phyloP scores from a whole-genome alignment of 345 rosid species.

The Anastatica hierochuntica region DNA sequence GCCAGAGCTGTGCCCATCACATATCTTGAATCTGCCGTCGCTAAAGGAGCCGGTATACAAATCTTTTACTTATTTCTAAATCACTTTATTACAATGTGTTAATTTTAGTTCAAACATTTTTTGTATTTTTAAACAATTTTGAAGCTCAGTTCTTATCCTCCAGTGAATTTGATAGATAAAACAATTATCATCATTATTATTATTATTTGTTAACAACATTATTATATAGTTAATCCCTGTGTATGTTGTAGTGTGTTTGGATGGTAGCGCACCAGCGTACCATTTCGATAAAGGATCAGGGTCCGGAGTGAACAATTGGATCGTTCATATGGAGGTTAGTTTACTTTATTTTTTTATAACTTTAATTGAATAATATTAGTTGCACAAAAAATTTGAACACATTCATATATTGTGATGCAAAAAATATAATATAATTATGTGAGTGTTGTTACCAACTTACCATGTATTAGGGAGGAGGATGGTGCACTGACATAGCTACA shows the following conservation, averaged over 20 bases:
- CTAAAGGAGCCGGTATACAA: slow-evolving; percentile 74
- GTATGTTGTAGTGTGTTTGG: slow-evolving; percentile 72
- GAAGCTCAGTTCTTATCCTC: not conserved
- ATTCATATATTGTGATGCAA: not conserved
- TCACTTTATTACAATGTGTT: too few species aligned
- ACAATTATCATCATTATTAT: not conserved
- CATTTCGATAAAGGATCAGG: slow-evolving; percentile 75
- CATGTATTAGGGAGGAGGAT: slow-evolving; percentile 41
- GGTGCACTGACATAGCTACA: slow-evolving; percentile 61
- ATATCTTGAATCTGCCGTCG: slow-evolving; percentile 53
- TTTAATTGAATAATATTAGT: not conserved
- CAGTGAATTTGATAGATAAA: not conserved
- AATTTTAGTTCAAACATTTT: too few species aligned
- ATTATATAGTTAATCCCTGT: not conserved
- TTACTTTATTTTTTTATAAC: not conserved
- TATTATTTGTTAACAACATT: too few species aligned
- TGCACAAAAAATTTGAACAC: too few species aligned
- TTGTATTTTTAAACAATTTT: not conserved
- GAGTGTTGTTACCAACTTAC: not conserved
- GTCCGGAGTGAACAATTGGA: slow-evolving; percentile 72
- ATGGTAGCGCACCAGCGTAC: slow-evolving; percentile 96
- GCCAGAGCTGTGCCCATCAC: slow-evolving; percentile 45
- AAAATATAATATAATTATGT: not conserved
- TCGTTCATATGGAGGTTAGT: slow-evolving; percentile 75
- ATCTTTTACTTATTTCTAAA: not conserved